Conservation (phyloP, 1,284 basidiomycete species). For the Cutaneotrichosporon spelunceum region DNA sequence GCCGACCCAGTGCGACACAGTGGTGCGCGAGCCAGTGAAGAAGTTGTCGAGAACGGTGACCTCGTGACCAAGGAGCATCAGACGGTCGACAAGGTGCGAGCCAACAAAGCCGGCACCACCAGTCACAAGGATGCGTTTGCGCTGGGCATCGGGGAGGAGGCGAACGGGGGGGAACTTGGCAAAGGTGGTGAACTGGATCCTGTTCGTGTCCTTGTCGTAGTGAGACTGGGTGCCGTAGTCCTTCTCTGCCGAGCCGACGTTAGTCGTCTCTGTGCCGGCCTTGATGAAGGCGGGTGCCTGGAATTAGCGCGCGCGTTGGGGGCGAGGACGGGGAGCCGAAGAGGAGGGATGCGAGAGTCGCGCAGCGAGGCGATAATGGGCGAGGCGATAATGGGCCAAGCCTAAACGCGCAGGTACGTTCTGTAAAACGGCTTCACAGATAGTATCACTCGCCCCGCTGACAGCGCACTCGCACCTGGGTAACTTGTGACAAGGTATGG, state of each 20-base stretch:
- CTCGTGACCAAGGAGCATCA: conserved; percentile 96
- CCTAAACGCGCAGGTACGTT: no score
- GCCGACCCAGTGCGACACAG: conserved; percentile 82
- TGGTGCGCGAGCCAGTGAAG: conserved; percentile 94
- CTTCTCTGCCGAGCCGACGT: conserved; percentile 50
- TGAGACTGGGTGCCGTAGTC: conserved; percentile 76
- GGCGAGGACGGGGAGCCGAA: not conserved
- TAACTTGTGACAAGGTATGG: not conserved
- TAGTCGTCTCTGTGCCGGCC: conserved; percentile 59
- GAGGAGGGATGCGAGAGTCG: not conserved
- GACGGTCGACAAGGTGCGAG: conserved; percentile 91
- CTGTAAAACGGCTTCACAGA: no score
- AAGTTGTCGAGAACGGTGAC: conserved; percentile 98
- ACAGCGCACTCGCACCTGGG: not conserved
- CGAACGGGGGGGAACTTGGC: conserved; percentile 87
- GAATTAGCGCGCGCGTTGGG: conserved; percentile 2
- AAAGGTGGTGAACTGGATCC: conserved; percentile 86
- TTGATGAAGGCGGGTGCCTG: conserved; percentile 50
- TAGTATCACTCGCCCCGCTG: not conserved
- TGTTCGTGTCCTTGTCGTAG: conserved; percentile 69
- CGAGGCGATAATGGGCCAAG: no score
- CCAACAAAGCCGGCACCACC: conserved; percentile 98
- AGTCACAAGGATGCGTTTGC: conserved; percentile 83
- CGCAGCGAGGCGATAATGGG: not conserved
- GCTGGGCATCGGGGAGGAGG: conserved; percentile 68